Base-by-base conservation (phyloP, 2,329 filamentous ascomycete genomes). In the Venturia carpophila region DNA sequence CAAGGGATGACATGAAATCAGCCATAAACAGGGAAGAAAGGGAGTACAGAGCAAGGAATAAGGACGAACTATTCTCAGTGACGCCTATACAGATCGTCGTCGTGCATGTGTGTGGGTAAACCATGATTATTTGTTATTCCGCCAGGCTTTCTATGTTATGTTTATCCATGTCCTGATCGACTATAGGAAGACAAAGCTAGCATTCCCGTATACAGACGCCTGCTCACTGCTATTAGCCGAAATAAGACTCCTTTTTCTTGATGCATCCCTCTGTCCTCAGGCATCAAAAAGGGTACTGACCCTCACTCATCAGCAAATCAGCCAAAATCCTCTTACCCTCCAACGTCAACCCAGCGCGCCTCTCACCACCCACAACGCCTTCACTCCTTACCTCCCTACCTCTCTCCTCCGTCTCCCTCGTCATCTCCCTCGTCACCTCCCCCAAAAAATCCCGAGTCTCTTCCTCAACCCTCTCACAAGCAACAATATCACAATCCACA, bases 1-100 rank as follows among this genome's bases (percentile, higher is more conserved):
- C 49, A 30, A 55, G 49, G 49, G 49, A 2, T 24, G 13, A 4
- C 11, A 55, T 7, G 49, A 34, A 55, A 34, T 7, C 5, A 30
- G 49, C 17, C 27, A 34, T 55, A 55, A 55, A 55, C 49, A 55
- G 49, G 49, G 49, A 55, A 55, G 49, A 55, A 55, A 24, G n/a
- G 49, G 24, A 55, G 49, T 34, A 55, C 49, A 34, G 5, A 34
- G 24, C 49, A 34, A 19, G 49, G 24, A 52, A 52, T 52, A 52
- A 10, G 17, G 15, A n/a, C 49, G 1, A 55, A 52, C 24, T 5
- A 15, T 52, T 17, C 30, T 11, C 27, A 30, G 30, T 55, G 24
- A 34, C 49, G 30, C 27, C 24, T 10, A 55, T 55, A 27, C n/a
- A 34, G 49, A 30, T 55, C 49, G 27, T 30, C 49, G 11, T 55